Conservation (phyloP, 2,329 filamentous ascomycete genomes). For the Cordyceps cateniannulata region DNA sequence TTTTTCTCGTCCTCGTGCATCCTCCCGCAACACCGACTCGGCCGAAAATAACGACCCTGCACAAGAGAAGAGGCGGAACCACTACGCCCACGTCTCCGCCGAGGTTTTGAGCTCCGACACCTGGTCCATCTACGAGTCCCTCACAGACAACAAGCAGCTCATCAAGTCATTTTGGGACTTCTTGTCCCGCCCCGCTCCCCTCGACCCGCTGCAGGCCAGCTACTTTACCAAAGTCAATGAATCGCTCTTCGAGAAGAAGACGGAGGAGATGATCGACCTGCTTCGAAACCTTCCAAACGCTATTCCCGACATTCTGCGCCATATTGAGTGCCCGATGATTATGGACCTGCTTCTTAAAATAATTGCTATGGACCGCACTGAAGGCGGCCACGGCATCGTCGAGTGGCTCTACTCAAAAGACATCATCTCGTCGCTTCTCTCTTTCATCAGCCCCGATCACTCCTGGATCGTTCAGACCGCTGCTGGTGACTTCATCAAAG, state of each 20-base stretch:
- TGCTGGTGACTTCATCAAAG: conserved; percentile 94
- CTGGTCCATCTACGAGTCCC: conserved; percentile 90
- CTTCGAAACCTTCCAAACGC: conserved; percentile 79
- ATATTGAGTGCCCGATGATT: conserved; percentile 95
- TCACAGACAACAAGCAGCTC: conserved; percentile 76
- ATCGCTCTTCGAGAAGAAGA: conserved; percentile 95
- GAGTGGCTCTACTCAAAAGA: conserved; percentile 95
- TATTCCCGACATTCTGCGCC: conserved; percentile 77
- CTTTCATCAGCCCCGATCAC: conserved; percentile 78
- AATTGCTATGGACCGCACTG: conserved; percentile 88
- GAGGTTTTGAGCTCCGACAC: conserved; percentile 93
- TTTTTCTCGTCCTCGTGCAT: conserved; percentile 47
- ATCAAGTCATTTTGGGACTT: conserved; percentile 88
- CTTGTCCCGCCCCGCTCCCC: conserved; percentile 71
- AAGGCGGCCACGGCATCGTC: conserved; percentile 86
- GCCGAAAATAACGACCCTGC: conserved; percentile 58
- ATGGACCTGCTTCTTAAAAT: conserved; percentile 98
- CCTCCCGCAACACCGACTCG: conserved; percentile 43
- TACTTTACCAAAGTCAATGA: conserved; percentile 99
- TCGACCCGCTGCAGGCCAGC: conserved; percentile 89
- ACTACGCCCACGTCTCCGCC: conserved; percentile 88
- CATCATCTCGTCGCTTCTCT: conserved; percentile 78
- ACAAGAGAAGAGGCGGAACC: conserved; percentile 82
- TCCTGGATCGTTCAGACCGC: conserved; percentile 91
- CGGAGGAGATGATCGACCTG: conserved; percentile 89